These are phyloP conservation scores for Vitis hybrid DNA, from an alignment of 177 flowering plant genomes.

Conservation along the genomic window DNA sequence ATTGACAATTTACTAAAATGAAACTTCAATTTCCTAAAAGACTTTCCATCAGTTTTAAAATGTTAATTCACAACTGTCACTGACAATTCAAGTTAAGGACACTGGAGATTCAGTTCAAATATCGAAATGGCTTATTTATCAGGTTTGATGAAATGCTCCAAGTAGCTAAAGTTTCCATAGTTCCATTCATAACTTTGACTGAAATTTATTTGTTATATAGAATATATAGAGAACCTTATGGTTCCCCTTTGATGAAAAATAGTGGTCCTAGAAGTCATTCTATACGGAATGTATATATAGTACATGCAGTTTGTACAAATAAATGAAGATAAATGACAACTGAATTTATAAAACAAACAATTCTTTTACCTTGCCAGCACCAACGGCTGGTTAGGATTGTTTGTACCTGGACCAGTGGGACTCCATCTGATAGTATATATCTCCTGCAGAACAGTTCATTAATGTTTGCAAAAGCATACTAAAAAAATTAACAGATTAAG, in stretches of 20 bases:
- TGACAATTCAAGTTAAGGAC: no score
- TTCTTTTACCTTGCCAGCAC: slow-evolving; percentile 75
- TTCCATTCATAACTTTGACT: no score
- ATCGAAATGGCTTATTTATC: neutral
- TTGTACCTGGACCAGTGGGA: slow-evolving; percentile 90
- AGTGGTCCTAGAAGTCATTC: neutral
- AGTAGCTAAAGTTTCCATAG: neutral
- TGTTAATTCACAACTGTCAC: no score
- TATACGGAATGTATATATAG: neutral
- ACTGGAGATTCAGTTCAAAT: no score
- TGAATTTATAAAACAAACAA: neutral
- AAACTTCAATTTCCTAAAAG: no score
- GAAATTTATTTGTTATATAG: neutral
- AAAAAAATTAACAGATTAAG: neutral
- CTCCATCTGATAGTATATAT: slow-evolving; percentile 98
- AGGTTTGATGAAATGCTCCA: neutral
- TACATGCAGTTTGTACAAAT: neutral
- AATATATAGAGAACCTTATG: neutral
- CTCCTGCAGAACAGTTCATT: slow-evolving; percentile 53
- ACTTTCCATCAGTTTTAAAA: no score
- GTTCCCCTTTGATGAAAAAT: neutral
- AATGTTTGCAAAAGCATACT: neutral
- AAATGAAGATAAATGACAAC: neutral
- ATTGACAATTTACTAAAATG: no score
- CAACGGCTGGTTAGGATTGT: slow-evolving; percentile 81